Conservation (phyloP, 2,329 filamentous ascomycete species). For the Torrubiella hemipterigena region DNA sequence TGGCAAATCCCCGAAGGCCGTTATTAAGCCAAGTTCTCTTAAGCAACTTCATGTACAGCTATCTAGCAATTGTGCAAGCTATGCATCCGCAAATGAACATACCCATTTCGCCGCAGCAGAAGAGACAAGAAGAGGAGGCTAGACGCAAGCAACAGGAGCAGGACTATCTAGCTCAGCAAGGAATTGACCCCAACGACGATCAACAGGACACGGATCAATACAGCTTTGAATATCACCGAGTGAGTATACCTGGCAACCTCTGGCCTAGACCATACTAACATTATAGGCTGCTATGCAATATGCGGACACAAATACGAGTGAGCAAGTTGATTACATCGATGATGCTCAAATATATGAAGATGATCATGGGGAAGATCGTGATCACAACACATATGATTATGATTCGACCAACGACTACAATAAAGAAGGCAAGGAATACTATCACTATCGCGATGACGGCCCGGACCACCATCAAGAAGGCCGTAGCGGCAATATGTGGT, state of each 20-base stretch:
- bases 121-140: constrained; percentile 44
- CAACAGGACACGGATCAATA: constrained; percentile 38
- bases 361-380: constrained; percentile 29
- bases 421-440: constrained; percentile 27
- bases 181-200: constrained; percentile 31
- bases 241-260: constrained; percentile 18
- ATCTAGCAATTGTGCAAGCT: constrained; percentile 94
- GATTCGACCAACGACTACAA: constrained; percentile 24
- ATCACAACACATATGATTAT: constrained; percentile 22
- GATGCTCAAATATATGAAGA: constrained; percentile 42
- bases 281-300: constrained; percentile 32
- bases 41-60: constrained; percentile 99
- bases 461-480: constrained; percentile 22
- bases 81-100: constrained; percentile 96
- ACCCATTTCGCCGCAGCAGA: constrained; percentile 69
- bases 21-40: constrained; percentile 89
- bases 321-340: constrained; percentile 36
- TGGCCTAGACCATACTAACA: constrained; percentile 1
- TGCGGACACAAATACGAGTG: constrained; percentile 28
- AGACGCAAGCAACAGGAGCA: constrained; percentile 37
- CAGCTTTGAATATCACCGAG: constrained; percentile 41
- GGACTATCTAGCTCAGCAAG: constrained; percentile 33
- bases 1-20: constrained; percentile 89
- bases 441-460: constrained; percentile 22
- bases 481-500: constrained; percentile 32